These are phyloP conservation scores for Penicillium vulpinum DNA, from an alignment of 2,329 filamentous ascomycete species.

Conservation along the genomic window DNA sequence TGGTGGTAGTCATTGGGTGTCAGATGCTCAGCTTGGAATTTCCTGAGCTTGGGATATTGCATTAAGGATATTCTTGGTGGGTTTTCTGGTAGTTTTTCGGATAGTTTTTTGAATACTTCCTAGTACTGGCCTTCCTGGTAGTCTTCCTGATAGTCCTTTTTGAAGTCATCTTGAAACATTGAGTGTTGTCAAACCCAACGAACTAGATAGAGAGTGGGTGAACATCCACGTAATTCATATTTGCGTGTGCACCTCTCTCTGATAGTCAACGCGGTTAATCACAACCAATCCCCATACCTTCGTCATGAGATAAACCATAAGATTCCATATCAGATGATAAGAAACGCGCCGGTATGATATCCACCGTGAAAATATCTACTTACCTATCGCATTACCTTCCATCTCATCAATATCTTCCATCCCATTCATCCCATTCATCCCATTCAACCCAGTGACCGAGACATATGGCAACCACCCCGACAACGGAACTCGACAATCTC, in stretches of 20 bases:
- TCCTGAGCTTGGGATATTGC: background rate
- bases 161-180: no score
- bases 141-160: no score
- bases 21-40: conserved; percentile 29
- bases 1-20: conserved; percentile 60
- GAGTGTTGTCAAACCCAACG: background rate
- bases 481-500: background rate
- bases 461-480: background rate
- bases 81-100: no score
- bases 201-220: background rate
- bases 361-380: background rate
- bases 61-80: background rate
- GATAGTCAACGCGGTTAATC: background rate
- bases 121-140: no score
- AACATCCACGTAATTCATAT: background rate
- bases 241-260: background rate
- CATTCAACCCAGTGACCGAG: background rate
- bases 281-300: background rate
- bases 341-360: background rate
- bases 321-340: background rate
- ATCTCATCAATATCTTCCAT: background rate
- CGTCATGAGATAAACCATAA: background rate
- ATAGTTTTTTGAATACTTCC: no score
- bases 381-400: background rate
- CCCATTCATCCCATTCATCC: background rate